Conservation (phyloP, 208 protist genomes). For the Crithidia acanthocephali region DNA sequence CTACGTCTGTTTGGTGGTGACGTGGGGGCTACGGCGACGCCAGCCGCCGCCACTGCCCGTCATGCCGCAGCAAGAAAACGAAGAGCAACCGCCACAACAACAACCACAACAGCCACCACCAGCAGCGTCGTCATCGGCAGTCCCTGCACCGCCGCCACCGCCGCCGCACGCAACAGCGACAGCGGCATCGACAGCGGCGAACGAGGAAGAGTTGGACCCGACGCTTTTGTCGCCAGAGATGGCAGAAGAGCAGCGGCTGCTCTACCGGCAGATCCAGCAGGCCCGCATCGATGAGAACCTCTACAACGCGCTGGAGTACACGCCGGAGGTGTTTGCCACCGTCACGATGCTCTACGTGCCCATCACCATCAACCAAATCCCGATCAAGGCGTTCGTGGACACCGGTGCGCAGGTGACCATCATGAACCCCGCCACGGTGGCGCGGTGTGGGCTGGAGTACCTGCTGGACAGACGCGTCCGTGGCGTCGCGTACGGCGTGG, state of each 20-base stretch:
- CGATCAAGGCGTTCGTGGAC: constrained; percentile 97
- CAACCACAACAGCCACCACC: not conserved
- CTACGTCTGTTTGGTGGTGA: not conserved
- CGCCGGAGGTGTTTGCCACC: constrained; percentile 91
- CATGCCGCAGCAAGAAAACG: no score
- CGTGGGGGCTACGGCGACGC: not conserved
- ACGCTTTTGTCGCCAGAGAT: constrained; percentile 52
- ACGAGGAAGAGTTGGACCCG: not conserved
- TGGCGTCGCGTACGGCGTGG: constrained; percentile 92
- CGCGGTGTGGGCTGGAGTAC: constrained; percentile 86
- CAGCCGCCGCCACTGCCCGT: not conserved
- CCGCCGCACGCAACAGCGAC: no score
- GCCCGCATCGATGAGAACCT: constrained; percentile 93
- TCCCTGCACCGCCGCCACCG: no score
- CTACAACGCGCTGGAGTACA: constrained; percentile 92
- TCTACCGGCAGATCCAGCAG: constrained; percentile 85
- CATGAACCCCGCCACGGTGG: constrained; percentile 82
- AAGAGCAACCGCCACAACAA: not conserved
- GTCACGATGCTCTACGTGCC: constrained; percentile 95
- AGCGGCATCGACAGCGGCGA: not conserved
- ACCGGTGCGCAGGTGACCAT: constrained; percentile 85
- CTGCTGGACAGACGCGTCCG: constrained; percentile 89
- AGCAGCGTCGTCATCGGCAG: not conserved
- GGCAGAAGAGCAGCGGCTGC: constrained; percentile 65
- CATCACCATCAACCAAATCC: constrained; percentile 87